These are phyloP conservation scores for Lodderomyces metapsilosis DNA, from an alignment of 1,139 yeast species.

Conservation along the genomic window DNA sequence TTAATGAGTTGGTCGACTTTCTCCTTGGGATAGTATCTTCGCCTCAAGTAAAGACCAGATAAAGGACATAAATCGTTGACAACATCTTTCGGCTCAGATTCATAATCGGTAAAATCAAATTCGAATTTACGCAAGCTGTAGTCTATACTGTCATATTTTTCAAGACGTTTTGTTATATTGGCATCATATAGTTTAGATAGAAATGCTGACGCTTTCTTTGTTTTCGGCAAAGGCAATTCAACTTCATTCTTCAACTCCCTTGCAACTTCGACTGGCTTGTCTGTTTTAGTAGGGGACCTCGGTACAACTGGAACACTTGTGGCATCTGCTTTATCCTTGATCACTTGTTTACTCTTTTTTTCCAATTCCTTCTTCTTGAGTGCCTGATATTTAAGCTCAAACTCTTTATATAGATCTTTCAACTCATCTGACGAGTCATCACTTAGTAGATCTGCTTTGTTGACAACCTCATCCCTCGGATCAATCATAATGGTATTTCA, in stretches of 20 bases:
- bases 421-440: constrained; percentile 30
- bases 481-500: constrained; percentile 11
- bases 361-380: constrained; percentile 15
- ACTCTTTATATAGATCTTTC: constrained; percentile 28
- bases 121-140: constrained; percentile 22
- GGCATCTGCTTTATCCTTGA: background rate
- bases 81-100: constrained; percentile 11
- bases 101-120: constrained; percentile 16
- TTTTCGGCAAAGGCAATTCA: background rate
- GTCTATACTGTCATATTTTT: constrained; percentile 16
- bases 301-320: background rate
- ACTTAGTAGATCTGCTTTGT: constrained; percentile 25
- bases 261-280: background rate
- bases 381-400: constrained; percentile 21
- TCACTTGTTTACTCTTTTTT: background rate
- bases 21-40: constrained; percentile 44
- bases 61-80: constrained; percentile 23
- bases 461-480: constrained; percentile 20
- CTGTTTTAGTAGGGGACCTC: background rate
- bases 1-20: constrained; percentile 21
- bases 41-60: constrained; percentile 19
- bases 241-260: background rate
- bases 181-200: constrained; percentile 16
- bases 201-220: constrained; percentile 14
- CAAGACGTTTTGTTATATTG: constrained; percentile 5